Evolutionary conservation across 345 rosid genomes (phyloP).

Genomic region (Sonneratia alba): DNA sequence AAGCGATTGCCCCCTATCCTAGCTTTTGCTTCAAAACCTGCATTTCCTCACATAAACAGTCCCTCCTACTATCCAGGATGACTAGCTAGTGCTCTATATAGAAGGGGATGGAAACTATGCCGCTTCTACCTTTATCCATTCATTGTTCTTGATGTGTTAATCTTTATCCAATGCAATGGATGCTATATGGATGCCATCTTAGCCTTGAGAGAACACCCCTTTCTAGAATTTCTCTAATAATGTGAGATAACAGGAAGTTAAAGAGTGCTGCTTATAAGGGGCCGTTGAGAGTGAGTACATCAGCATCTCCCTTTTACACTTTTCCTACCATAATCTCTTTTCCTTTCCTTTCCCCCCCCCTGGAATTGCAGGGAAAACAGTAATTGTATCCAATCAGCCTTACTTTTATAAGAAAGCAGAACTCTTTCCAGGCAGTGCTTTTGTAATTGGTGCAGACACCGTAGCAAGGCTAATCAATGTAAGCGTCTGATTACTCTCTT

Average conservation of each 20-base stretch:
- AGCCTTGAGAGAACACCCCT: neutral
- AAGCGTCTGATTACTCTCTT: conserved; percentile 12
- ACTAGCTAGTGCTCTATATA: neutral
- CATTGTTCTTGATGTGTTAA: neutral
- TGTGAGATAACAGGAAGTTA: neutral
- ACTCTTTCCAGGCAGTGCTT: conserved; percentile 87
- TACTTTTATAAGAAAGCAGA: conserved; percentile 90
- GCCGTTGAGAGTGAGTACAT: neutral
- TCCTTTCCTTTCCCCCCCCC: neutral
- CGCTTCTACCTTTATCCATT: neutral
- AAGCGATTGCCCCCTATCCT: neutral
- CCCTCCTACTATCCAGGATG: neutral
- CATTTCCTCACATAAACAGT: neutral
- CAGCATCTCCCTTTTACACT: neutral
- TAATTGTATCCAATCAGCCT: conserved; percentile 92
- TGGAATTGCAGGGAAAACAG: conserved; percentile 53
- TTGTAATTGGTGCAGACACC: conserved; percentile 91
- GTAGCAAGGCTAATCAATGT: conserved; percentile 80
- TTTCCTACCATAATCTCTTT: neutral
- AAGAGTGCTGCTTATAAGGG: neutral
- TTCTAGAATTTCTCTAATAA: neutral
- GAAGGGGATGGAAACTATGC: neutral
- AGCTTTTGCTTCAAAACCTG: neutral
- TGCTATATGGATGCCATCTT: neutral
- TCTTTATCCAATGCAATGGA: neutral